A percentile compares a stretch with the other conserved stretches of the same genome.
phyloP scores from a whole-genome alignment of 352 stramenopile species.

The Phytophthora quininea region DNA sequence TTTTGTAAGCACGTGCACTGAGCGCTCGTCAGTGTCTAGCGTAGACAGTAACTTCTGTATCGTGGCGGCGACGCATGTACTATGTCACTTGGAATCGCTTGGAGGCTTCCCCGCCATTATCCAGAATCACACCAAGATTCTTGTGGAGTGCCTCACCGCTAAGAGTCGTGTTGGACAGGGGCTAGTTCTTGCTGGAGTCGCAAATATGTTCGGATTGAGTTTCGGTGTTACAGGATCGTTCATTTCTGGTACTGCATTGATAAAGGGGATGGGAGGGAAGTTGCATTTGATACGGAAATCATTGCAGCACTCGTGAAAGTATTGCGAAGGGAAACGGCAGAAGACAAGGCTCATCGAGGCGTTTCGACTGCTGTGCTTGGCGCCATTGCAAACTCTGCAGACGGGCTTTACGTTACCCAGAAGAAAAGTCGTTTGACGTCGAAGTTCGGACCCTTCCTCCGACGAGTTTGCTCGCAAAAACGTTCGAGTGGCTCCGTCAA shows the following conservation, averaged over 20 bases:
- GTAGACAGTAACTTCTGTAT: constrained; percentile 28
- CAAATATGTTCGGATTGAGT: constrained; percentile 35
- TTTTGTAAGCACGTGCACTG: constrained; percentile 41
- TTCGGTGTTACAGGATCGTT: constrained; percentile 27
- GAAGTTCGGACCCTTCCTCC: constrained; percentile 43
- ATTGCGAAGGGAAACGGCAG: constrained; percentile 18
- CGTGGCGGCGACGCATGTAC: constrained; percentile 31
- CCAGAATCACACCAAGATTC: constrained; percentile 26
- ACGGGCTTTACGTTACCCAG: constrained; percentile 45
- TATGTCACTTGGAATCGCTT: constrained; percentile 29
- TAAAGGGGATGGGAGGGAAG: constrained; percentile 15
- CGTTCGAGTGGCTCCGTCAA: constrained; percentile 38
- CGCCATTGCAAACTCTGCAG: constrained; percentile 34
- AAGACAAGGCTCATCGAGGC: neutral
- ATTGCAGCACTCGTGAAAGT: constrained; percentile 26
- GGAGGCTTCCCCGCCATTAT: constrained; percentile 23
- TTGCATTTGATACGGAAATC: constrained; percentile 29
- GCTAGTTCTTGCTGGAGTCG: constrained; percentile 28
- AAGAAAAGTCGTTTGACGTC: constrained; percentile 61
- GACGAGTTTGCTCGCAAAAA: constrained; percentile 36
- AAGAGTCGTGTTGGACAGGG: neutral
- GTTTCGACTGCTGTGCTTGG: constrained; percentile 28
- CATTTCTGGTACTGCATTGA: neutral
- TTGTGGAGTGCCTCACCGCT: constrained; percentile 22
- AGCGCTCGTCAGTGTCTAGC: constrained; percentile 20